Evolutionary conservation across 208 protist genomes (phyloP).

Genomic region (Crithidia fasciculata): DNA sequence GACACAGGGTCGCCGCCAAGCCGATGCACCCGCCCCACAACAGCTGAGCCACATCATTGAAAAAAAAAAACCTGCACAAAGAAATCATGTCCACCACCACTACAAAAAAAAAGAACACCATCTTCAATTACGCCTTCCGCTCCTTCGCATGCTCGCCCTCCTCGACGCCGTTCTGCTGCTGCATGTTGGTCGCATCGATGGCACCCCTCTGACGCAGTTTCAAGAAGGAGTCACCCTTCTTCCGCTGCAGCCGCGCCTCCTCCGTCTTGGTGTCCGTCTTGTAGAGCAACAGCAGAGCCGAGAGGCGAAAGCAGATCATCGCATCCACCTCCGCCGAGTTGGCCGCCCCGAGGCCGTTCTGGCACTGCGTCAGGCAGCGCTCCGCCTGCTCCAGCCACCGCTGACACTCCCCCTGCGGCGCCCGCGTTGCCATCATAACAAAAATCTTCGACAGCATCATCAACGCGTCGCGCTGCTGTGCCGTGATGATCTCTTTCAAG

Average conservation of each 20-base stretch:
- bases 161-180: conserved; percentile 51
- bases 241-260: conserved; percentile 58
- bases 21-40: too few relatives aligned
- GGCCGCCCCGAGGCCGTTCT: conserved; percentile 42
- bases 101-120: conserved; percentile 13
- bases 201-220: conserved; percentile 20
- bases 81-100: neutral
- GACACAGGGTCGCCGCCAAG: too few relatives aligned
- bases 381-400: conserved; percentile 81
- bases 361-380: conserved; percentile 78
- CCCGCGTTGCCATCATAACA: conserved; percentile 85
- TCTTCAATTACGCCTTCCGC: conserved; percentile 18
- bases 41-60: neutral
- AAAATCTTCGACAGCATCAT: conserved; percentile 76
- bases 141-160: conserved; percentile 37
- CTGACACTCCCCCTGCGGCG: conserved; percentile 64
- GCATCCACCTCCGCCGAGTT: conserved; percentile 54
- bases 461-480: conserved; percentile 82
- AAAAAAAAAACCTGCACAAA: neutral
- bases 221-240: conserved; percentile 53
- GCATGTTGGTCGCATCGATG: conserved; percentile 14
- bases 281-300: conserved; percentile 72
- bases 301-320: conserved; percentile 73
- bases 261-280: conserved; percentile 62
- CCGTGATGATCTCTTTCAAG: conserved; percentile 64